Percentiles rank a stretch among this genome's conserved stretches.
Conservation (phyloP, 257 asterid species). For the Ballota nigra region DNA sequence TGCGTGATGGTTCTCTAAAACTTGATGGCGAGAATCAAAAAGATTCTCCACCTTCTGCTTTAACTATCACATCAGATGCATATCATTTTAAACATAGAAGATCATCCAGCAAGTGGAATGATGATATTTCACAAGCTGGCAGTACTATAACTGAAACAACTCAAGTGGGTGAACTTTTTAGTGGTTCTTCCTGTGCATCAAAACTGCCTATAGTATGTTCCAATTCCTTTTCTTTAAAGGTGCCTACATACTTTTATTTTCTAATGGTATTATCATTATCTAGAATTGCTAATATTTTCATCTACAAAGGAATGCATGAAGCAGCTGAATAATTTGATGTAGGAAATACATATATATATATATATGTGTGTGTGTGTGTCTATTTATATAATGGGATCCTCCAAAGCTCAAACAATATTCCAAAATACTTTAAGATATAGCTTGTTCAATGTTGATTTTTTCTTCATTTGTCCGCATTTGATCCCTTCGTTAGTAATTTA, state of each 20-base stretch:
- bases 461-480: background rate
- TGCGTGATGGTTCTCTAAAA: slow-evolving; percentile 52
- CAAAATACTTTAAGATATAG: background rate
- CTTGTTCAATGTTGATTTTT: background rate
- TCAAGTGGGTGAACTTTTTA: slow-evolving; percentile 75
- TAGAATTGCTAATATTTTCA: slow-evolving; percentile 17
- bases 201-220: slow-evolving; percentile 67
- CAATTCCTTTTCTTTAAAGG: slow-evolving; percentile 25
- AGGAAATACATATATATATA: background rate
- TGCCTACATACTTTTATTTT: slow-evolving; percentile 11
- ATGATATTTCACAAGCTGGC: slow-evolving; percentile 79
- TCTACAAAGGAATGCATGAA: slow-evolving; percentile 8
- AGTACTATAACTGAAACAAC: slow-evolving; percentile 76
- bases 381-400: background rate
- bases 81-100: slow-evolving; percentile 48
- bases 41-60: slow-evolving; percentile 55
- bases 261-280: slow-evolving; percentile 5
- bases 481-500: background rate
- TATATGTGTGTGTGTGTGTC: no score
- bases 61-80: slow-evolving; percentile 38
- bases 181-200: slow-evolving; percentile 65
- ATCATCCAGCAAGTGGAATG: slow-evolving; percentile 81
- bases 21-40: slow-evolving; percentile 50
- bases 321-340: background rate
- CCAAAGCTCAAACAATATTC: background rate